phyloP scores from a whole-genome alignment of 192 early-diverging fungal species.

The Coemansia sp. region DNA sequence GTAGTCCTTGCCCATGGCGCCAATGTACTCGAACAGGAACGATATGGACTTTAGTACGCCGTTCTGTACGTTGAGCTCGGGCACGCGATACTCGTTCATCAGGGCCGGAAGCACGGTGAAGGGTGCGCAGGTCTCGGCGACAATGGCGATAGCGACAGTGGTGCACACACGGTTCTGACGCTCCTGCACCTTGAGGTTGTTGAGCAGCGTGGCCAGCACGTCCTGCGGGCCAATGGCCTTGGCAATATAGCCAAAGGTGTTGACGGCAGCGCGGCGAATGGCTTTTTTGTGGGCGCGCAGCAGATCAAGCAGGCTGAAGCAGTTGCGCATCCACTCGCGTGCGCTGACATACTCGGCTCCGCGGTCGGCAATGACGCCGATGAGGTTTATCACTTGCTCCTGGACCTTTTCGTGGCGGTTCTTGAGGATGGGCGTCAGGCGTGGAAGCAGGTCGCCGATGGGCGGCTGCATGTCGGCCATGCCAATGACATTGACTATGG shows the following conservation, averaged over 20 bases:
- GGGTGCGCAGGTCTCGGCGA: constrained; percentile 94
- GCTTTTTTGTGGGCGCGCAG: constrained; percentile 94
- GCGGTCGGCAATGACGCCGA: constrained; percentile 97
- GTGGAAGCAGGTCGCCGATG: constrained; percentile 93
- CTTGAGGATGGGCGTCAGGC: constrained; percentile 96
- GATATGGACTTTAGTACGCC: constrained; percentile 93
- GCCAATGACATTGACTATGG: constrained; percentile 97
- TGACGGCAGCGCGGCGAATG: constrained; percentile 94
- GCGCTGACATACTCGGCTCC: constrained; percentile 94
- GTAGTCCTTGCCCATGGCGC: constrained; percentile 97
- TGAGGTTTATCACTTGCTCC: constrained; percentile 90
- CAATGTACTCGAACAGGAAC: constrained; percentile 99
- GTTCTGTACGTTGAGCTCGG: constrained; percentile 99
- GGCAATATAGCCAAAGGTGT: constrained; percentile 99
- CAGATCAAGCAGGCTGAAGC: constrained; percentile 96
- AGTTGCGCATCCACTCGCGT: constrained; percentile 99
- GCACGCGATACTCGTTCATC: constrained; percentile 99
- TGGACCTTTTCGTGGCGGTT: constrained; percentile 97
- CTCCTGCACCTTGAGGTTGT: constrained; percentile 98
- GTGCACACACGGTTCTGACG: constrained; percentile 99
- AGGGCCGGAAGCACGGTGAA: constrained; percentile 97
- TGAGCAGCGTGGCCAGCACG: constrained; percentile 93
- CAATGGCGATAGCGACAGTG: constrained; percentile 96
- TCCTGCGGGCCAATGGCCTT: constrained; percentile 99
- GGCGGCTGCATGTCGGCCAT: constrained; percentile 98